Evolutionary conservation across 768 basidiomycete species (phyloP), one percentile per base, ranked within the genome.

Genomic region (Omphalotus guepiniiformis): DNA sequence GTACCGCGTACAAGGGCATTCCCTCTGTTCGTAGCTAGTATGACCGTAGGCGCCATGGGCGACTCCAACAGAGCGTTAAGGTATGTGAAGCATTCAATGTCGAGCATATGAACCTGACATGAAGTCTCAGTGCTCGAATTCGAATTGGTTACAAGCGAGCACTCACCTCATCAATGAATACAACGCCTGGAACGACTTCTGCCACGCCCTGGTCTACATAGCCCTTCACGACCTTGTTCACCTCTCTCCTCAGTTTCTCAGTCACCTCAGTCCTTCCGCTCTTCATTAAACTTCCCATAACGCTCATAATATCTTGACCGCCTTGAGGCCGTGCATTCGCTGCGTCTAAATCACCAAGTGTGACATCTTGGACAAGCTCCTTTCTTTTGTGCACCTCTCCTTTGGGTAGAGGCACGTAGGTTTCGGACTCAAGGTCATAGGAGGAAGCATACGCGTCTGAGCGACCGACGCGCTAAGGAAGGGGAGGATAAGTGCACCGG

Each of bases 71-170:
- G 79, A 9, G 93, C 85, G 65, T 98, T 98, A 29, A 99, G 79
- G 69, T 95, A 99, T 4, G 96, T 97, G 73, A 98, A 99, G 65
- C 94, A 97, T 65, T 99, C 96, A 58, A 98, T 94, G 64, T 99
- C 96, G 51, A 99, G 83, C 95, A 98, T 98, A 70, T 99, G 96
- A 19, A 98, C 95, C 93, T 96, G 58, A 21, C 13, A 15, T 28
- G 2, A 16, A 23, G 12, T 27, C 19, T 42, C 3, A 42, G 39
- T 35, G 16, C 32, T 19, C 26, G 29, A 26, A 32, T 39, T 22
- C 52, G 19, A 36, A 26, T 18, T 39, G 41, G 48, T 32, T 22
- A 39, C 19, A 30, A 42, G 27, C 41, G 23, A 15, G 28, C 4
- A 59, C 78, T 49, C 56, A 96, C 95, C 80, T 99, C 96, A 63